Percentiles rank a stretch among this genome's conserved stretches.
Conservation (phyloP, 495 filamentous ascomycete genomes). For the Lindgomyces ingoldianus region DNA sequence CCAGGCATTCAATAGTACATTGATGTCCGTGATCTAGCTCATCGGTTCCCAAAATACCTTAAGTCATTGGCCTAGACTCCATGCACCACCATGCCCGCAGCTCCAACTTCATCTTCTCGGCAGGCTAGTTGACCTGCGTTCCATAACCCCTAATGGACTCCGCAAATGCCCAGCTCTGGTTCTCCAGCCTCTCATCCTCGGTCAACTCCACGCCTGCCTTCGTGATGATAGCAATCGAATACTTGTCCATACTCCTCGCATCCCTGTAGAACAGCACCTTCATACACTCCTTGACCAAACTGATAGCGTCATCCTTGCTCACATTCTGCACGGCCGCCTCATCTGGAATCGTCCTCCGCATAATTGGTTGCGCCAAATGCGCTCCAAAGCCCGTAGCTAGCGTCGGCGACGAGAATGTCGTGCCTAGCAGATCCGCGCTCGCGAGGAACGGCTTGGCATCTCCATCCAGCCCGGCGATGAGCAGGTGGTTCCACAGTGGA, state of each 20-base stretch:
- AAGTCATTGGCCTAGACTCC: not conserved
- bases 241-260: slow-evolving; percentile 86
- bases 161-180: slow-evolving; percentile 97
- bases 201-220: slow-evolving; percentile 79
- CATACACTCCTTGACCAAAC: slow-evolving; percentile 85
- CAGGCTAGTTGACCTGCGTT: slow-evolving; percentile 54
- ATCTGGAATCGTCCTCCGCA: slow-evolving; percentile 78
- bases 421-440: slow-evolving; percentile 87
- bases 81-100: too few species aligned
- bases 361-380: slow-evolving; percentile 87
- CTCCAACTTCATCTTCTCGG: not conserved
- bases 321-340: slow-evolving; percentile 71
- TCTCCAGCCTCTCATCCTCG: slow-evolving; percentile 72
- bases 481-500: slow-evolving; percentile 92
- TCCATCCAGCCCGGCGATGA: slow-evolving; percentile 85
- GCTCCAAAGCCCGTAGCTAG: slow-evolving; percentile 93
- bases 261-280: slow-evolving; percentile 98
- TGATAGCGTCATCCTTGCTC: slow-evolving; percentile 75
- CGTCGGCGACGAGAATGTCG: slow-evolving; percentile 81
- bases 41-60: not conserved
- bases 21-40: slow-evolving; percentile 5
- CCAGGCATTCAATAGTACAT: slow-evolving; percentile 3
- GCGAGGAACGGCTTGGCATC: slow-evolving; percentile 82
- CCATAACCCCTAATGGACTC: slow-evolving; percentile 80
- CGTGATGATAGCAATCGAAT: slow-evolving; percentile 86